Evolutionary conservation across 2,329 filamentous ascomycete genomes (phyloP).

Genomic region (Pseudogymnoascus sp.): DNA sequence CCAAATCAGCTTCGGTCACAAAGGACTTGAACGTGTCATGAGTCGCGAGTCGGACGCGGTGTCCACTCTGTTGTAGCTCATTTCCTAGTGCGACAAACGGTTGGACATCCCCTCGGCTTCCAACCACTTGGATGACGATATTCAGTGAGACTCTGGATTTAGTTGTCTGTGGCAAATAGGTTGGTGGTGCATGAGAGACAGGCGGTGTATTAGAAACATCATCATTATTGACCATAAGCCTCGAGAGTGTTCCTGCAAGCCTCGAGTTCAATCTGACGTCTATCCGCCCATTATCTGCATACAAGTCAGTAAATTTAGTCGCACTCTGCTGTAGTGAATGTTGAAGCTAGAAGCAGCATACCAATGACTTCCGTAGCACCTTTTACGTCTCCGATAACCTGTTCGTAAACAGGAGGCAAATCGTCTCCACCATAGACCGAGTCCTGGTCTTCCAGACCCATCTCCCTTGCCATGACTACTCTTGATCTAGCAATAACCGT

Average conservation of each 20-base stretch:
- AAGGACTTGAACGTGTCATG: constrained; percentile 47
- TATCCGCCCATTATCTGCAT: constrained; percentile 44
- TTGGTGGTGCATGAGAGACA: neutral
- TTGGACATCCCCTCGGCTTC: constrained; percentile 48
- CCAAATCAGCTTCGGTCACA: constrained; percentile 44
- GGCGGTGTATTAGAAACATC: neutral
- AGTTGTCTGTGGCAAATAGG: neutral
- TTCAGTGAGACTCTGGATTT: constrained; percentile 37
- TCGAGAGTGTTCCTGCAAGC: neutral
- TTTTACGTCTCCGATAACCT: neutral
- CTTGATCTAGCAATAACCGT: neutral
- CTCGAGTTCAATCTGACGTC: constrained; percentile 47
- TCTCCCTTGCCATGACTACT: neutral
- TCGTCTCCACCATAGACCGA: neutral
- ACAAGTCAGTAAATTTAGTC: neutral
- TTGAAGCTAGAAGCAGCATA: neutral
- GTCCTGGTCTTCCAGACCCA: neutral
- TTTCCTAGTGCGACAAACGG: constrained; percentile 52
- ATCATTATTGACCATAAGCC: constrained; percentile 56
- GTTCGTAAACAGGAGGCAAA: neutral
- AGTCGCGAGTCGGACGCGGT: constrained; percentile 50
- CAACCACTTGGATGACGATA: constrained; percentile 49
- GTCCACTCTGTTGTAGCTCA: constrained; percentile 41
- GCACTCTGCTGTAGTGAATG: neutral
- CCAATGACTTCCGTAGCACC: neutral